A percentile compares a stretch with the other conserved stretches of the same genome.
These are phyloP conservation scores for Microdochium nivale DNA, from an alignment of 2,329 filamentous ascomycete species.

Conservation along the genomic window DNA sequence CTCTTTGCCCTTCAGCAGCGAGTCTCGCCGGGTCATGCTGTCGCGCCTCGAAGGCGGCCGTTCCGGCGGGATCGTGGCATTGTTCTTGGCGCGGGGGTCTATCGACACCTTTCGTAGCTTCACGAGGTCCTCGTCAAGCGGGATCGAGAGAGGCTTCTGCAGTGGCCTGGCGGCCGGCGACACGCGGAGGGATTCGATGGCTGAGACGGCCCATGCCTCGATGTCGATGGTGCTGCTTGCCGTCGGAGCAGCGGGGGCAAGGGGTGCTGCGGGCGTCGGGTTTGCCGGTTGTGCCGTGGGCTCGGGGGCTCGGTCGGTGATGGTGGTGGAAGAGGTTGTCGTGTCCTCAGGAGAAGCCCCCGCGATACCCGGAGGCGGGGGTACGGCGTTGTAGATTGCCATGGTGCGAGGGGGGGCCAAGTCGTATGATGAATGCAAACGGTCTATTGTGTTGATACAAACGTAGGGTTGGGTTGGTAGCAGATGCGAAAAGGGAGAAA, in stretches of 20 bases:
- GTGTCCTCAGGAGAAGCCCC: neutral
- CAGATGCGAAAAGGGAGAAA: neutral
- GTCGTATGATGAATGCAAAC: neutral
- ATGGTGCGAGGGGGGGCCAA: conserved; percentile 19
- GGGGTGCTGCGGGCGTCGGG: neutral
- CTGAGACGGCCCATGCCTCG: conserved; percentile 57
- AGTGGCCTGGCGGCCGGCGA: conserved; percentile 46
- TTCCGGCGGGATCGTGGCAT: conserved; percentile 23
- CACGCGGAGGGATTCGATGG: conserved; percentile 46
- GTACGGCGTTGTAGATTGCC: conserved; percentile 45
- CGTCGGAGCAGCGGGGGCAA: neutral
- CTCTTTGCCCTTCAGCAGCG: conserved; percentile 80
- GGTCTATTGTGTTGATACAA: neutral
- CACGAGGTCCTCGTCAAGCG: conserved; percentile 52
- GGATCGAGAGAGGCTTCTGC: conserved; percentile 61
- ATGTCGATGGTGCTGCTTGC: conserved; percentile 42
- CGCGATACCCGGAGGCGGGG: conserved; percentile 33
- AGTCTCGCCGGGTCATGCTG: conserved; percentile 56
- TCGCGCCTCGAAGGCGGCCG: conserved; percentile 43
- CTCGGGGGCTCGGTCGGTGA: no score
- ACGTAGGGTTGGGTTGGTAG: neutral
- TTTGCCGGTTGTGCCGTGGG: no score
- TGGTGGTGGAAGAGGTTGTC: neutral
- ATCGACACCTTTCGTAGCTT: conserved; percentile 17
- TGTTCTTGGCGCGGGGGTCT: conserved; percentile 13